Percentiles rank a stretch among this genome's conserved stretches.
Conservation (phyloP, 2,329 filamentous ascomycete genomes). For the Fusarium phyllophilum region DNA sequence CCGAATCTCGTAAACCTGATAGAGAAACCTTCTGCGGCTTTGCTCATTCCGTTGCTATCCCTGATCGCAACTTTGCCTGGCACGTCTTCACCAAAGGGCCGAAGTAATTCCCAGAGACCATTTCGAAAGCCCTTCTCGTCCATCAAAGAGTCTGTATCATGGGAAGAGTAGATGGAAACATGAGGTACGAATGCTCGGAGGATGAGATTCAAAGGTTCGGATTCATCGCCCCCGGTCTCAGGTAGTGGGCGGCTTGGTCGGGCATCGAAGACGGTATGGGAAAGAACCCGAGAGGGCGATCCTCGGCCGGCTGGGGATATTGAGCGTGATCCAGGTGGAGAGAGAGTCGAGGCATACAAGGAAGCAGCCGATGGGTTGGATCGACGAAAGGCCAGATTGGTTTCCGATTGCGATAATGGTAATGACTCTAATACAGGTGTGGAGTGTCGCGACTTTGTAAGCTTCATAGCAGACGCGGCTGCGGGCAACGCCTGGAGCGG, state of each 20-base stretch:
- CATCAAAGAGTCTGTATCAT: constrained; percentile 83
- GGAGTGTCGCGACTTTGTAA: constrained; percentile 71
- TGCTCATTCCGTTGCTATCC: constrained; percentile 87
- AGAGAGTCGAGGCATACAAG: constrained; percentile 72
- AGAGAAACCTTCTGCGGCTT: constrained; percentile 88
- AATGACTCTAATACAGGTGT: constrained; percentile 61
- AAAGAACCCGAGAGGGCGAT: constrained; percentile 65
- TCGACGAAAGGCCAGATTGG: constrained; percentile 62
- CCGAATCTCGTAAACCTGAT: constrained; percentile 84
- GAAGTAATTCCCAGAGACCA: constrained; percentile 84
- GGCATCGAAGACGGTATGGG: constrained; percentile 67
- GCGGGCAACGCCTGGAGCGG: constrained; percentile 76
- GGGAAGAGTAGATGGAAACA: constrained; percentile 86
- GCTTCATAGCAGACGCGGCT: constrained; percentile 67
- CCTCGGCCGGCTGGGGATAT: constrained; percentile 72
- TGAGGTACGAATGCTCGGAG: constrained; percentile 89
- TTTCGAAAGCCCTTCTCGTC: constrained; percentile 84
- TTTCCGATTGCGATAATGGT: constrained; percentile 62
- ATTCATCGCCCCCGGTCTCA: constrained; percentile 56
- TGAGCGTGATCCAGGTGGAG: constrained; percentile 74
- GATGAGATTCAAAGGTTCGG: constrained; percentile 73
- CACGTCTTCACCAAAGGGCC: constrained; percentile 90
- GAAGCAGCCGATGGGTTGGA: constrained; percentile 69
- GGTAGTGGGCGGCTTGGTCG: constrained; percentile 57
- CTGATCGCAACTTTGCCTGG: constrained; percentile 89